These are phyloP conservation scores for Fusarium sp. DNA, from an alignment of 2,329 filamentous ascomycete species.

Conservation along the genomic window DNA sequence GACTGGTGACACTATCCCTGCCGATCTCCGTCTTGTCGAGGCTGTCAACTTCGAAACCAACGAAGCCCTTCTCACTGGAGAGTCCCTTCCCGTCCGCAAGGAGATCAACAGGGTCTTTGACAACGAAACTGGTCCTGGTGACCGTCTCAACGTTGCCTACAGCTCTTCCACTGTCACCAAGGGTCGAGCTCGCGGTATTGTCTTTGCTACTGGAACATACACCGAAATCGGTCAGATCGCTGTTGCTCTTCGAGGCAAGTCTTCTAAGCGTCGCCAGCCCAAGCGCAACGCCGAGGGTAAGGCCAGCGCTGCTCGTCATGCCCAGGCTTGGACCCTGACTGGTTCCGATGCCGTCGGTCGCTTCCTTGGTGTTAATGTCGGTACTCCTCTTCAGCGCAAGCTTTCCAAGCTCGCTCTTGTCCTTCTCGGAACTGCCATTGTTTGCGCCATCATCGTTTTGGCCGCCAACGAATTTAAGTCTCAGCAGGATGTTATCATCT, in stretches of 20 bases:
- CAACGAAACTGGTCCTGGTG: constrained; percentile 60
- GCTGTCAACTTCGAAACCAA: constrained; percentile 76
- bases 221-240: constrained; percentile 73
- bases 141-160: constrained; percentile 71
- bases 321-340: constrained; percentile 54
- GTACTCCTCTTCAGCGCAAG: constrained; percentile 76
- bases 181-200: constrained; percentile 68
- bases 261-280: constrained; percentile 50
- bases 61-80: constrained; percentile 72
- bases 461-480: constrained; percentile 68
- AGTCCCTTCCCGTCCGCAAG: constrained; percentile 70
- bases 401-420: constrained; percentile 74
- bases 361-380: constrained; percentile 75
- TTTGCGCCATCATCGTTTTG: constrained; percentile 77
- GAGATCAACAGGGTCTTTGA: constrained; percentile 57
- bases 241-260: constrained; percentile 55
- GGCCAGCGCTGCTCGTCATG: constrained; percentile 47
- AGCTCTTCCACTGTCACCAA: constrained; percentile 72
- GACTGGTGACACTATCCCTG: constrained; percentile 70
- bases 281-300: constrained; percentile 59
- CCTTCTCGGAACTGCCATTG: constrained; percentile 73
- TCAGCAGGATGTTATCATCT: constrained; percentile 69
- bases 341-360: constrained; percentile 66
- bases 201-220: constrained; percentile 69
- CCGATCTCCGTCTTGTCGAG: constrained; percentile 67